Base-by-base conservation (phyloP, 768 basidiomycete genomes). In the Suillus occidentalis region DNA sequence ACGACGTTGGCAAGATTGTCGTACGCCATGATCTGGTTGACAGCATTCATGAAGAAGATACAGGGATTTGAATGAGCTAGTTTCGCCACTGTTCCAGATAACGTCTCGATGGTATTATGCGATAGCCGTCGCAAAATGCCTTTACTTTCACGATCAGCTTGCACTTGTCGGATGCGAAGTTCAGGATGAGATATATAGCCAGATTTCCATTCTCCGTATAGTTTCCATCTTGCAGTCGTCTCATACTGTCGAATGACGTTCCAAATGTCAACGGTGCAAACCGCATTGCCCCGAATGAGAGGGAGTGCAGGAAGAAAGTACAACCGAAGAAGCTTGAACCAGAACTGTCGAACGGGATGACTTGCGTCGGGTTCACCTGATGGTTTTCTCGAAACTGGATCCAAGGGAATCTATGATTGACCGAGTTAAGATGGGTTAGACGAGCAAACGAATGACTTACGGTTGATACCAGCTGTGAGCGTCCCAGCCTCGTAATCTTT, bases 151-250 rank as follows among this genome's bases (percentile, higher is more conserved):
- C 91, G 83, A 62, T 95, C 91, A 47, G 92, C 91, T 71, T 96
- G 91, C 6, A 91, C 89, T 64, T 87, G 81, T 47, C 91, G 92
- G 60, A 95, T 86, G 37, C 85, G 85, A 52, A 97, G 83, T 73
- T 92, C 91, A 22, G 92, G 87, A 77, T 95, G 88, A 18, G 86
- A 87, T 66, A 83, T 84, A 76, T 95, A 94, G 25, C 80, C 83
- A 55, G 79, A 79, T 75, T 90, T 91, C 97, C 97, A 99, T 79
- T 98, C 96, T 49, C 95, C 97, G 72, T 99, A 99, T 39, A 99
- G 81, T 56, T 84, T 85, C 90, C 95, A 99, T 10, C 97, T 92
- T 28, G 85, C 80, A 7, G 89, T 86, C 61, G 88, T 89, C 63
- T 92, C 89, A 73, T 90, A 93, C 67, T 87, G 85, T 47, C 87